These are phyloP conservation scores for Sporothrix humicola DNA, from an alignment of 2,329 filamentous ascomycete genomes.

Conservation along the genomic window DNA sequence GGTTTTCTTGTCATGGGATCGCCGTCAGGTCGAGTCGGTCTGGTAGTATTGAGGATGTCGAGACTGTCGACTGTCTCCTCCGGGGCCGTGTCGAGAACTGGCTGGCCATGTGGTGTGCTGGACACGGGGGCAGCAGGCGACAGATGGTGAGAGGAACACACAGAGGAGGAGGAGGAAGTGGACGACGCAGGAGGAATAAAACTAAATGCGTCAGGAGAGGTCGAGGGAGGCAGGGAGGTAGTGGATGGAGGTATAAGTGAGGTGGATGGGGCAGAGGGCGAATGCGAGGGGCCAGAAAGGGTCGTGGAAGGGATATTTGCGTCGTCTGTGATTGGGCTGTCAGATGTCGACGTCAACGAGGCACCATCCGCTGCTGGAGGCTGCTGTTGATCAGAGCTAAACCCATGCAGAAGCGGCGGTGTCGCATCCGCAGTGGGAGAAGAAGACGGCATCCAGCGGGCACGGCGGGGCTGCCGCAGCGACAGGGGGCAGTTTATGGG, in stretches of 20 bases:
- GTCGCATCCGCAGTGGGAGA: constrained; percentile 20
- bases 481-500: not conserved
- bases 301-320: constrained; percentile 21
- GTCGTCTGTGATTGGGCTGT: constrained; percentile 12
- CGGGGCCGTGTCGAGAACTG: constrained; percentile 10
- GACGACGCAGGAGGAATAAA: not conserved
- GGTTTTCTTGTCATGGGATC: constrained; percentile 41
- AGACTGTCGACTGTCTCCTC: constrained; percentile 32
- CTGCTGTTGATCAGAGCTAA: constrained; percentile 4
- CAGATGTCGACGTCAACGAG: not conserved
- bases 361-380: not conserved
- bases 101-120: constrained; percentile 30
- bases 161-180: constrained; percentile 6
- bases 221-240: constrained; percentile 3
- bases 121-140: not conserved
- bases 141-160: not conserved
- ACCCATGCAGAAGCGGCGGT: constrained; percentile 13
- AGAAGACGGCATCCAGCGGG: constrained; percentile 22
- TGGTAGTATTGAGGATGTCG: constrained; percentile 30
- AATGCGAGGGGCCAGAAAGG: constrained; percentile 24
- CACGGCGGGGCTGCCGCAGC: constrained; percentile 17
- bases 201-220: not conserved
- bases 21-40: constrained; percentile 32
- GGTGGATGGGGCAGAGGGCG: constrained; percentile 15
- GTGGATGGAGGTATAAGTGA: constrained; percentile 12